A percentile compares a stretch with the other conserved stretches of the same genome.
phyloP scores from a whole-genome alignment of 2,329 filamentous ascomycete species.

The Aureobasidium sp. region DNA sequence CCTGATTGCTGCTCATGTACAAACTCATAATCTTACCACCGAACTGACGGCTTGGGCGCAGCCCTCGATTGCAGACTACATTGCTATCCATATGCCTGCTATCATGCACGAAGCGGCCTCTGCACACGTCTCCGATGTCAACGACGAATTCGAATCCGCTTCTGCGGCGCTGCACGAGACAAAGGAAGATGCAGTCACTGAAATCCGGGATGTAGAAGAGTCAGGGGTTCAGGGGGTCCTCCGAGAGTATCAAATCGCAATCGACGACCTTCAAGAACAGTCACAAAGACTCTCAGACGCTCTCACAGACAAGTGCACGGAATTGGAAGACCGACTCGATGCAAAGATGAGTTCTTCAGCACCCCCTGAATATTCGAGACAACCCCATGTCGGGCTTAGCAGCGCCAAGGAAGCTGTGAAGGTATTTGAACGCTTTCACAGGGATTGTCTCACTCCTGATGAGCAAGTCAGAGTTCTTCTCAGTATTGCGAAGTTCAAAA shows the following conservation, averaged over 20 bases:
- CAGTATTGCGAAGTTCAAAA: neutral
- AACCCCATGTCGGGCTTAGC: neutral
- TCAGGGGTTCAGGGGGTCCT: neutral
- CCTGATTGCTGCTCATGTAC: neutral
- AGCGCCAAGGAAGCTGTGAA: neutral
- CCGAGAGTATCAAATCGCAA: neutral
- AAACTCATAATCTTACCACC: neutral
- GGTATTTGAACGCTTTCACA: neutral
- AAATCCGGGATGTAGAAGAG: neutral
- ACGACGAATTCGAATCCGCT: neutral
- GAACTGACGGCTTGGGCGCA: neutral
- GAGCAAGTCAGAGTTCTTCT: conserved; percentile 1
- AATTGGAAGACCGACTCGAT: neutral
- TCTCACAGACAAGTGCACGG: neutral
- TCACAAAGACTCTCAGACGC: neutral
- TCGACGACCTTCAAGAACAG: neutral
- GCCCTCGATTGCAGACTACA: neutral
- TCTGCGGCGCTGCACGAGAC: neutral
- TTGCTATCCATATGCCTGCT: neutral
- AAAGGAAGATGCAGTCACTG: neutral
- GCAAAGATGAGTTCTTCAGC: neutral
- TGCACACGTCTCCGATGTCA: neutral
- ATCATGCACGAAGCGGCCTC: neutral
- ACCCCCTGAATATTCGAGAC: neutral
- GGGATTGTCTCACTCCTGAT: neutral